Evolutionary conservation across 139 green algal species (phyloP).

Genomic region (Coelastrella sp.): DNA sequence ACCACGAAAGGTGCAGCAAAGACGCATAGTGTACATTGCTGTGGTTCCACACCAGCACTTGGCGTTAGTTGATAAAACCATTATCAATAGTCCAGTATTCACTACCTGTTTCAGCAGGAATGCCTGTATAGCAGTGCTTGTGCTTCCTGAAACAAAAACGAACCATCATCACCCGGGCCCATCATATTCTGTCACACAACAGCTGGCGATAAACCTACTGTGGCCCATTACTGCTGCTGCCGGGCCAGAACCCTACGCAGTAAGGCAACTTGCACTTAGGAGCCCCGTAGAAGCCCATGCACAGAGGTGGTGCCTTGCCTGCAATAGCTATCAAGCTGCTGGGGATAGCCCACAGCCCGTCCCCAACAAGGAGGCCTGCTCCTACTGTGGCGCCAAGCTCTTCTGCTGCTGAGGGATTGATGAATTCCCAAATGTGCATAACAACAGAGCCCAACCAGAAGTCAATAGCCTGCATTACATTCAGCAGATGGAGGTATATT

Average conservation of each 20-base stretch:
- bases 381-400: slow-evolving; percentile 45
- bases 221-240: background rate
- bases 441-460: slow-evolving; percentile 47
- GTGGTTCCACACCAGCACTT: too few relatives aligned
- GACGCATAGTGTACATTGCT: too few relatives aligned
- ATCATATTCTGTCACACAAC: too few relatives aligned
- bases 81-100: too few relatives aligned
- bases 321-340: slow-evolving; percentile 48
- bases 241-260: slow-evolving; percentile 36
- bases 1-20: too few relatives aligned
- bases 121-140: too few relatives aligned
- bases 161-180: too few relatives aligned
- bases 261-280: slow-evolving; percentile 39
- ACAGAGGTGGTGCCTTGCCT: slow-evolving; percentile 41
- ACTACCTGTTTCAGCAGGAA: too few relatives aligned
- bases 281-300: slow-evolving; percentile 46
- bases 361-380: slow-evolving; percentile 54
- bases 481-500: background rate
- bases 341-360: slow-evolving; percentile 55
- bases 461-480: slow-evolving; percentile 39
- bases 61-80: too few relatives aligned
- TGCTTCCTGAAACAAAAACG: too few relatives aligned
- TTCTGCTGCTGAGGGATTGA: slow-evolving; percentile 16
- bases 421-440: slow-evolving; percentile 34
- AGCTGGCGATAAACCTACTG: background rate